Conservation (phyloP, 495 filamentous ascomycete genomes). For the Lentithecium fluviatile region DNA sequence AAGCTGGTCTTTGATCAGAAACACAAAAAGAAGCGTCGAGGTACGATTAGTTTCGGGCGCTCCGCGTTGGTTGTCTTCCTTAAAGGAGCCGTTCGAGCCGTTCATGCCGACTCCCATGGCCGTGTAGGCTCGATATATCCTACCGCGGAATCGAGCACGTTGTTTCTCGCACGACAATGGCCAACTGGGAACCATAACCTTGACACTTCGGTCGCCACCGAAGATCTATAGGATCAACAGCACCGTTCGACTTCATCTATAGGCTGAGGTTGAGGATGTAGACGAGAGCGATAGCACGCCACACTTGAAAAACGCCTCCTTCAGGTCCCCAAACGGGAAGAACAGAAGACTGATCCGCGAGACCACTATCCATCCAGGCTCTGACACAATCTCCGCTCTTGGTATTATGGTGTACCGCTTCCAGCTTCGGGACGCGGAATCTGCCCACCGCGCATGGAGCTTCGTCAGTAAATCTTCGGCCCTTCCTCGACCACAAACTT, state of each 20-base stretch:
- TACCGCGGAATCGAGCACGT: conserved; percentile 12
- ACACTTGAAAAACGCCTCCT: too few species aligned
- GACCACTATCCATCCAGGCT: too few species aligned
- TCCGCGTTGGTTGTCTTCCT: conserved; percentile 2
- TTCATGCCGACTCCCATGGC: not conserved
- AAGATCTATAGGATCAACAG: conserved; percentile 6
- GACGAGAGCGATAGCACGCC: not conserved
- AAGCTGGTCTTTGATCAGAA: not conserved
- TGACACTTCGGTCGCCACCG: conserved; percentile 8
- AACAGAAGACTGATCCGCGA: too few species aligned
- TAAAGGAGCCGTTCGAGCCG: not conserved
- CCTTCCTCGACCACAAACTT: too few species aligned
- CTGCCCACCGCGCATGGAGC: too few species aligned
- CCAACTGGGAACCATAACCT: not conserved
- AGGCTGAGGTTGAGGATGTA: not conserved
- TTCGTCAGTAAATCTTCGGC: too few species aligned
- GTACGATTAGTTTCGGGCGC: not conserved
- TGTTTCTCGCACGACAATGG: not conserved
- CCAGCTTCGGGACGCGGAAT: too few species aligned
- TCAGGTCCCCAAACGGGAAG: too few species aligned
- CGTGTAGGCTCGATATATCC: conserved; percentile 11
- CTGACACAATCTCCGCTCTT: too few species aligned
- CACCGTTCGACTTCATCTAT: not conserved
- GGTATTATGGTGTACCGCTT: too few species aligned
- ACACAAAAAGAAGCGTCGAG: not conserved